Evolutionary conservation across 352 stramenopile genomes (phyloP), one percentile per base, ranked within the genome.

Genomic region (Nothophytophthora sp.): DNA sequence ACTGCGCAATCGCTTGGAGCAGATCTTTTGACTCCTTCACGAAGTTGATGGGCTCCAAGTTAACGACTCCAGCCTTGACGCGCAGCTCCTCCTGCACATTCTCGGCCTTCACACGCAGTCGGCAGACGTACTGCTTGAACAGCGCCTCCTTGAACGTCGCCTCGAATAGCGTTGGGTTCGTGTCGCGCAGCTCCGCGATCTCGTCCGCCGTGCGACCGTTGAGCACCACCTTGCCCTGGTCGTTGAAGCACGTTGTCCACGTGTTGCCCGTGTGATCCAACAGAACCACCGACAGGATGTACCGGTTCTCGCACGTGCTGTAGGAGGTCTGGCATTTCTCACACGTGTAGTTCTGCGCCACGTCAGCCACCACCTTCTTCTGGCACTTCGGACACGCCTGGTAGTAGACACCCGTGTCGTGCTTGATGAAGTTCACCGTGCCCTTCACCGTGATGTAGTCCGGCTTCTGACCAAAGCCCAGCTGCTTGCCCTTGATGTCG

Each of bases 211-310:
- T 97, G 22, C 81, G 75, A 48, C 79, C 76, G 40, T 92, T 86
- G 37, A 99, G 87, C 25, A 99, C 58, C n/a, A 90, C 68, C 67
- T 98, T 87, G 28, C 92, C 96, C 67, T 98, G 85, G 58, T 99
- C 96, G 63, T 99, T 98, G 67, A 99, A 99, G 46, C 96, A 87
- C 20, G 90, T 98, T 40, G 97, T 96, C 94, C 95, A 99, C 23
- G 88, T 91, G 42, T 80, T 97, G 29, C 81, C 89, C 29, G 95
- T 97, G 66, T 97, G 82, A 71, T 99, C 97, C 38, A 93, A 76
- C 39, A 99, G 78, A 18, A 92, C 86, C 16, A 96, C 80, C 41
- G 88, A 98, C 60, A 99, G 85, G 53, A 98, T 98, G 83, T 96
- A 99, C 43, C 96, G 88, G 49, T 97, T 96, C 57, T 95, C 86